Percentiles rank a stretch among this genome's conserved stretches.
These are phyloP conservation scores for Puya raimondii DNA, from an alignment of 176 grass and related monocot species.

Conservation along the genomic window DNA sequence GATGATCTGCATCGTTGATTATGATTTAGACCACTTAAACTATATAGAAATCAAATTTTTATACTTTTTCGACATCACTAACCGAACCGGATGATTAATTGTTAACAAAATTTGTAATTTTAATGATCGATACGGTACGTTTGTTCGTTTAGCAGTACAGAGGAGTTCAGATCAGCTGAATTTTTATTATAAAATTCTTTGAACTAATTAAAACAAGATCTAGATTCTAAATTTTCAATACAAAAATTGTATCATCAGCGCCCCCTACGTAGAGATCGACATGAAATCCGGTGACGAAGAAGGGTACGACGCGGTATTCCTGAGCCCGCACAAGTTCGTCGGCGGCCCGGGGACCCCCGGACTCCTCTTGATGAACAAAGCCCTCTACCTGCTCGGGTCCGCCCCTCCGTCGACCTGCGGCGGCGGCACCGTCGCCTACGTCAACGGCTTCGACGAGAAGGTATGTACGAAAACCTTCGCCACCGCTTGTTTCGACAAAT, in stretches of 20 bases:
- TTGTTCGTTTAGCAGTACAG: too few relatives aligned
- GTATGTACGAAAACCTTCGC: conserved; percentile 2
- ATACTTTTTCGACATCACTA: too few relatives aligned
- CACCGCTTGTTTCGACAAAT: neutral
- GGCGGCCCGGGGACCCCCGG: conserved; percentile 65
- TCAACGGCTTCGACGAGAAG: conserved; percentile 60
- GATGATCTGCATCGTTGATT: too few relatives aligned
- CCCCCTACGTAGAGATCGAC: conserved; percentile 68
- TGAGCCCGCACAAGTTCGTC: conserved; percentile 79
- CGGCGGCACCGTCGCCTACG: conserved; percentile 64
- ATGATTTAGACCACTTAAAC: too few relatives aligned
- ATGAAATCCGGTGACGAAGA: conserved; percentile 65
- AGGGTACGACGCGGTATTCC: conserved; percentile 66
- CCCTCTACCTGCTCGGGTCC: conserved; percentile 38
- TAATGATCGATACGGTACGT: too few relatives aligned
- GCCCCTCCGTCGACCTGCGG: conserved; percentile 56
- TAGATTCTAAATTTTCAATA: too few relatives aligned
- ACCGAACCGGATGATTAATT: too few relatives aligned
- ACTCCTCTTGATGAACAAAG: conserved; percentile 73
- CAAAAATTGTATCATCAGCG: conserved; percentile 17
- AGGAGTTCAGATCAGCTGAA: too few relatives aligned
- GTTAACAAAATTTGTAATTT: too few relatives aligned
- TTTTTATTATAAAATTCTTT: too few relatives aligned
- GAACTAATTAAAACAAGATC: too few relatives aligned
- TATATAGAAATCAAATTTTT: too few relatives aligned